A percentile compares a stretch with the other conserved stretches of the same genome.
These are phyloP conservation scores for Sherardia arvensis DNA, from an alignment of 257 asterid genomes.

Conservation along the genomic window DNA sequence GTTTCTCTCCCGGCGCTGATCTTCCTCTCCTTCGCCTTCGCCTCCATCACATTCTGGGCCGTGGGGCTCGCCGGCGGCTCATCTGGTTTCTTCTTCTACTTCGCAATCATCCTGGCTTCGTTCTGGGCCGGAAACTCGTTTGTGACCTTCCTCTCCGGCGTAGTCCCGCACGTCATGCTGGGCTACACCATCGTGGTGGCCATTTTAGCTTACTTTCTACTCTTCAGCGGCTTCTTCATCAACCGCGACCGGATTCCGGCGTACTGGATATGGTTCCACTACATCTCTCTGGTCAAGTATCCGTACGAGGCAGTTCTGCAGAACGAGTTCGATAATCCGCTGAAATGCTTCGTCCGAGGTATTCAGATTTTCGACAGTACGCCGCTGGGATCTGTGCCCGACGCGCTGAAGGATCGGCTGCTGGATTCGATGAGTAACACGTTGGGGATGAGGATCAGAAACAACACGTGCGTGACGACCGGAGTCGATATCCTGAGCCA, in stretches of 20 bases:
- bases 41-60: background rate
- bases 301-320: conserved; percentile 25
- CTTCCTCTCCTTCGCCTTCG: conserved; percentile 46
- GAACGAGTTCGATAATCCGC: background rate
- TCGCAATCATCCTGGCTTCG: conserved; percentile 11
- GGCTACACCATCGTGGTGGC: conserved; percentile 77
- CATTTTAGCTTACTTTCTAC: conserved; percentile 54
- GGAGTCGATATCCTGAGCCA: conserved; percentile 66
- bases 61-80: background rate
- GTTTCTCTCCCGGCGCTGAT: conserved; percentile 45
- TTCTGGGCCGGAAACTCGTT: conserved; percentile 86
- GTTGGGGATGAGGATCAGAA: background rate
- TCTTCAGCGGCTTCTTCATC: conserved; percentile 79
- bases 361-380: conserved; percentile 12
- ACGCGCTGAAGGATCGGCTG: background rate
- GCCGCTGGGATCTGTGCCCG: background rate
- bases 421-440: background rate
- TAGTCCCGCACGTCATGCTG: conserved; percentile 73
- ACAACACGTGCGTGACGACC: conserved; percentile 55
- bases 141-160: conserved; percentile 64
- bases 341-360: background rate
- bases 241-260: conserved; percentile 60
- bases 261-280: conserved; percentile 92
- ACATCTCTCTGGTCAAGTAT: conserved; percentile 58
- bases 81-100: background rate